Percentiles rank a stretch among this genome's conserved stretches.
phyloP scores from a whole-genome alignment of 192 early-diverging fungal species.

The Umbelopsis sp. region DNA sequence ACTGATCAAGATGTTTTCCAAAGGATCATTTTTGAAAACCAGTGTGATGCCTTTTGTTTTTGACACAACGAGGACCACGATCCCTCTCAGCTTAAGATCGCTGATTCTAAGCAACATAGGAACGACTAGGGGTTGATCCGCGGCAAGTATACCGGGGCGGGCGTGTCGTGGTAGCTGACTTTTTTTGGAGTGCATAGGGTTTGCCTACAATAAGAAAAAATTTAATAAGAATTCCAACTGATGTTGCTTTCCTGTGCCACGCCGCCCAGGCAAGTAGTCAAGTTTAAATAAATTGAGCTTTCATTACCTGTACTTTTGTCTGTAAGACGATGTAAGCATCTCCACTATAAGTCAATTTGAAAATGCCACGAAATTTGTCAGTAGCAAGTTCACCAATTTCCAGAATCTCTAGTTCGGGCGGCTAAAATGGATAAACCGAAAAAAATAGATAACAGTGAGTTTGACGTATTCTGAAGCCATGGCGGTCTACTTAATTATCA shows the following conservation, averaged over 20 bases:
- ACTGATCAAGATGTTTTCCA: slow-evolving; percentile 90
- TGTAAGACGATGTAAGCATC: slow-evolving; percentile 91
- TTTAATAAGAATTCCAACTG: neutral
- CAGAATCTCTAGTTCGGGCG: slow-evolving; percentile 96
- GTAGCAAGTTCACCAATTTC: slow-evolving; percentile 96
- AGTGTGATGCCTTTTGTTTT: slow-evolving; percentile 93
- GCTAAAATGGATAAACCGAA: slow-evolving; percentile 44
- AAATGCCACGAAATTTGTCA: slow-evolving; percentile 94
- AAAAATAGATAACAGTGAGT: neutral
- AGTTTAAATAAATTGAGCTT: neutral
- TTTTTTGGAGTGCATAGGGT: slow-evolving; percentile 66
- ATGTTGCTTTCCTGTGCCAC: neutral
- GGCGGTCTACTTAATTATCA: neutral
- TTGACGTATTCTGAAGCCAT: neutral
- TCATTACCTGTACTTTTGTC: slow-evolving; percentile 90
- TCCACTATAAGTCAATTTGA: slow-evolving; percentile 91
- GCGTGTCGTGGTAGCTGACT: slow-evolving; percentile 65
- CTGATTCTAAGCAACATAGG: slow-evolving; percentile 94
- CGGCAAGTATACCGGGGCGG: slow-evolving; percentile 75
- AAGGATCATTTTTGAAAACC: slow-evolving; percentile 96
- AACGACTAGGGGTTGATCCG: slow-evolving; percentile 91
- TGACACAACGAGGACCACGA: slow-evolving; percentile 92
- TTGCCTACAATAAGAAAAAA: slow-evolving; percentile 56
- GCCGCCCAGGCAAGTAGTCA: neutral
- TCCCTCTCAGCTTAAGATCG: slow-evolving; percentile 86